These are phyloP conservation scores for Kwoniella newhampshirensis DNA, from an alignment of 768 basidiomycete genomes.

Conservation along the genomic window DNA sequence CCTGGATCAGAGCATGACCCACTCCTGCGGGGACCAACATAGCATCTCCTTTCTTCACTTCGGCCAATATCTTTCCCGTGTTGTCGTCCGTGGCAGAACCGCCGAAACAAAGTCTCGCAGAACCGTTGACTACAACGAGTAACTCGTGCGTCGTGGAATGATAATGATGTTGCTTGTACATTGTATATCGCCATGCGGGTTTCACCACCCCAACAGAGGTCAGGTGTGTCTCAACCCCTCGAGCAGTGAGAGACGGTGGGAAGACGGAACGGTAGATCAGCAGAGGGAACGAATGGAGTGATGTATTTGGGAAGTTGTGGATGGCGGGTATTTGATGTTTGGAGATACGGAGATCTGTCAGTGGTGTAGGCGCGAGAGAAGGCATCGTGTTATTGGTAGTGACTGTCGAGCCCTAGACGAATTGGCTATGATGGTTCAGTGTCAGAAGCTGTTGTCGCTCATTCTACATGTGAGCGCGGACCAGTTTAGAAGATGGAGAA, in stretches of 20 bases:
- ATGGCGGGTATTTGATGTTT: slow-evolving; percentile 53
- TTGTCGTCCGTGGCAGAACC: slow-evolving; percentile 50
- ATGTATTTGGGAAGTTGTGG: slow-evolving; percentile 54
- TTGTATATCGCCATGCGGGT: slow-evolving; percentile 57
- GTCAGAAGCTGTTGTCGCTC: too few relatives aligned
- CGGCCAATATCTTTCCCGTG: slow-evolving; percentile 47
- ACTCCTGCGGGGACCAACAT: slow-evolving; percentile 57
- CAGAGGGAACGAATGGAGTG: slow-evolving; percentile 53
- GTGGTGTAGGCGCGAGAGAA: slow-evolving; percentile 18
- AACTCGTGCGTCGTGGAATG: slow-evolving; percentile 58
- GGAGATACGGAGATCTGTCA: slow-evolving; percentile 32
- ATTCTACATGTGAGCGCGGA: too few relatives aligned
- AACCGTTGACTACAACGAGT: slow-evolving; percentile 52
- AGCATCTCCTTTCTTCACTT: slow-evolving; percentile 55
- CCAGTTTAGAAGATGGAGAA: too few relatives aligned
- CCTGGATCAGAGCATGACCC: slow-evolving; percentile 54
- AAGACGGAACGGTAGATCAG: slow-evolving; percentile 52
- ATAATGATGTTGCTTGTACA: slow-evolving; percentile 57
- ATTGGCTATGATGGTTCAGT: too few relatives aligned
- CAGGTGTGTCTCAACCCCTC: slow-evolving; percentile 54
- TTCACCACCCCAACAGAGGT: slow-evolving; percentile 49
- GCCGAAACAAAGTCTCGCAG: slow-evolving; percentile 56
- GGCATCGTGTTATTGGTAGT: too few relatives aligned
- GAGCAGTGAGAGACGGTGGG: slow-evolving; percentile 8
- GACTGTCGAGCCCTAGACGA: too few relatives aligned